Percentiles rank a stretch among this genome's conserved stretches.
These are phyloP conservation scores for Mariannaea sp. DNA, from an alignment of 2,329 filamentous ascomycete genomes.

Conservation along the genomic window DNA sequence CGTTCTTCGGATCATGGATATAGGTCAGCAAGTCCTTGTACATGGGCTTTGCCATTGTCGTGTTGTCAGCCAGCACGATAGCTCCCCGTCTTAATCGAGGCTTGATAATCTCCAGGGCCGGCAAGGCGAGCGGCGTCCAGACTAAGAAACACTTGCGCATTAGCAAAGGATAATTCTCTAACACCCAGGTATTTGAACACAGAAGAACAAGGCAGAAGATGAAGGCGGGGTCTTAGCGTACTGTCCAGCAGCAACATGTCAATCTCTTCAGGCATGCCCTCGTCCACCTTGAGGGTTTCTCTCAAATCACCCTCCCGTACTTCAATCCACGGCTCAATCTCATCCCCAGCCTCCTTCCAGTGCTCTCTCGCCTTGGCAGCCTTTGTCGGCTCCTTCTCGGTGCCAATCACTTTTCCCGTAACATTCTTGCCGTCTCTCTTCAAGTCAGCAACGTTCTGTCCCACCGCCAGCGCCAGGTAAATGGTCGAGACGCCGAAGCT, in stretches of 20 bases:
- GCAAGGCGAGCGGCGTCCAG: conserved; percentile 60
- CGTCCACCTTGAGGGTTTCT: conserved; percentile 53
- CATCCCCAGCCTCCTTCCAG: conserved; percentile 57
- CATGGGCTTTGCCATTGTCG: conserved; percentile 42
- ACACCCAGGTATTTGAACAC: too few species aligned
- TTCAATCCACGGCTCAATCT: conserved; percentile 58
- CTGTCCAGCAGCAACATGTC: conserved; percentile 67
- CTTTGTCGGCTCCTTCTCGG: conserved; percentile 63
- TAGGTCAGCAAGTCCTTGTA: conserved; percentile 57
- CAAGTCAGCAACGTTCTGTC: conserved; percentile 47
- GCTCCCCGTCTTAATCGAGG: conserved; percentile 53
- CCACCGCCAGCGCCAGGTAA: conserved; percentile 64
- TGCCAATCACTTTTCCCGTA: conserved; percentile 55
- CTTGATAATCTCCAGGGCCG: conserved; percentile 55
- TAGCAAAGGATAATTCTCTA: conserved; percentile 2
- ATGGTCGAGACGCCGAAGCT: conserved; percentile 67
- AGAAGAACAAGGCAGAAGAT: too few species aligned
- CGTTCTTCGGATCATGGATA: conserved; percentile 50
- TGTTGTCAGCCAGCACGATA: conserved; percentile 57
- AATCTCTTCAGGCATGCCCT: conserved; percentile 50
- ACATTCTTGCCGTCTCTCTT: conserved; percentile 27
- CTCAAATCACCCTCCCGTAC: conserved; percentile 61
- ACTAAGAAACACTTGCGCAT: conserved; percentile 48
- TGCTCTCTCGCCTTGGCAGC: conserved; percentile 56
- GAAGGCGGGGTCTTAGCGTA: conserved; percentile 51